These are phyloP conservation scores for Thelephora ganbajun DNA, from an alignment of 768 basidiomycete genomes.

Conservation along the genomic window DNA sequence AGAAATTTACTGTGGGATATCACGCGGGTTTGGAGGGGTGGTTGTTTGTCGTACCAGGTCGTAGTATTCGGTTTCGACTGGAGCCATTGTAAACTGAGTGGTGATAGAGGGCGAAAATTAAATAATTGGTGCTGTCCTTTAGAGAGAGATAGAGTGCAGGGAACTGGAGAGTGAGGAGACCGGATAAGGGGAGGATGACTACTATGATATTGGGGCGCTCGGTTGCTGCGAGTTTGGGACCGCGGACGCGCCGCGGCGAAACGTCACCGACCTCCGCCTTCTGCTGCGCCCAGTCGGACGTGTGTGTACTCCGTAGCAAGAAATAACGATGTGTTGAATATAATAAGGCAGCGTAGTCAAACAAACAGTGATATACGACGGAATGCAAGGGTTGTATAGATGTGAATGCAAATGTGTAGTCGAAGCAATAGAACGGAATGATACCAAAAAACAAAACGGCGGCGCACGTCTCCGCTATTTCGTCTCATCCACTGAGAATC, in stretches of 20 bases:
- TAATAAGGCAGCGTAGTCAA: no score
- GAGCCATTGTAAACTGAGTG: slow-evolving; percentile 38
- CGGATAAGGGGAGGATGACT: slow-evolving; percentile 6
- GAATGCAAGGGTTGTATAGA: no score
- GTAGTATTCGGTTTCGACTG: slow-evolving; percentile 85
- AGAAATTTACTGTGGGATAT: slow-evolving; percentile 1
- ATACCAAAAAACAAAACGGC: no score
- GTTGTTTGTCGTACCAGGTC: slow-evolving; percentile 55
- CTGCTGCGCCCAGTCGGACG: no score
- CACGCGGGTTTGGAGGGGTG: neutral
- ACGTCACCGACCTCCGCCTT: no score
- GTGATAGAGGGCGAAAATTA: neutral
- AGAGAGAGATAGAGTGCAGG: slow-evolving; percentile 3
- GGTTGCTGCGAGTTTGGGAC: slow-evolving; percentile 1
- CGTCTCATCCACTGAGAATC: slow-evolving; percentile 3
- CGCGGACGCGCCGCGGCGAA: slow-evolving; percentile 2
- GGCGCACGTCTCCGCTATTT: no score
- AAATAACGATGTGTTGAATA: no score
- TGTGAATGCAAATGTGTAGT: no score
- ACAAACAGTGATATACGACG: no score
- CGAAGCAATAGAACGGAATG: no score
- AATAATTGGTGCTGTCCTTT: slow-evolving; percentile 1
- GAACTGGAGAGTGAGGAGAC: slow-evolving; percentile 1
- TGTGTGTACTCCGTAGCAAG: no score
- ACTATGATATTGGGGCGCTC: slow-evolving; percentile 3